These are phyloP conservation scores for Gyromitra esculenta DNA, from an alignment of 2,329 filamentous ascomycete species.

Conservation along the genomic window DNA sequence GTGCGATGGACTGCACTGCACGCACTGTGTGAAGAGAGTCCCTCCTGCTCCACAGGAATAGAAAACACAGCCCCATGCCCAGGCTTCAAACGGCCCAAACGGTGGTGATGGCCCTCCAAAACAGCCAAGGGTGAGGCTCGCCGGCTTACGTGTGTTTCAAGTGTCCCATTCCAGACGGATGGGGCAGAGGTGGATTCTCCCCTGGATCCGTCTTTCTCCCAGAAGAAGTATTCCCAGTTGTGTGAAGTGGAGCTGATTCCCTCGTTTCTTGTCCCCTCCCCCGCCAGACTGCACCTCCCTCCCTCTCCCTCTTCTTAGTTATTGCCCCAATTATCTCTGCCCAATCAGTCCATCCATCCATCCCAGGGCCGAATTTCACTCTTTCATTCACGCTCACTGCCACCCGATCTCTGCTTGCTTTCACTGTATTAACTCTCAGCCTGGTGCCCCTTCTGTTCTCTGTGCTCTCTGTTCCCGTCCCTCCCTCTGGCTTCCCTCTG, in stretches of 20 bases:
- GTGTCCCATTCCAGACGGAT: constrained; percentile 6
- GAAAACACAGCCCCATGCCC: not conserved
- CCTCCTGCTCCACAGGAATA: not conserved
- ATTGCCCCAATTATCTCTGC: not conserved
- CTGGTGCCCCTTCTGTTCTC: constrained; percentile 18
- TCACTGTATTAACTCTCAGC: constrained; percentile 16
- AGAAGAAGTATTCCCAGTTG: not conserved
- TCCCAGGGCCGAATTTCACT: not conserved
- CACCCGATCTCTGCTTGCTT: constrained; percentile 18
- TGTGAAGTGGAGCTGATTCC: not conserved
- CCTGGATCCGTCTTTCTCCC: not conserved
- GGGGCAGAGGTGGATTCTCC: not conserved
- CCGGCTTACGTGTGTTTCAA: constrained; percentile 34
- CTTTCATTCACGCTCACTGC: constrained; percentile 2
- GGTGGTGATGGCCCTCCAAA: no score
- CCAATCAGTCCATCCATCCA: not conserved
- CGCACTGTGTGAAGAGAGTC: not conserved
- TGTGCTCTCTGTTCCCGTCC: no score
- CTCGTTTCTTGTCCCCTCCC: not conserved
- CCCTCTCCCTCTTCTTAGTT: not conserved
- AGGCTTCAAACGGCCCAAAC: no score
- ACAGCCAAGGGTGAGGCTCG: not conserved
- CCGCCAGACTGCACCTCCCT: not conserved
- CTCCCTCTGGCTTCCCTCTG: not conserved
- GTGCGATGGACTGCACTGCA: no score